phyloP scores from a whole-genome alignment of 441 rosid genomes.

The Populus hybrid region DNA sequence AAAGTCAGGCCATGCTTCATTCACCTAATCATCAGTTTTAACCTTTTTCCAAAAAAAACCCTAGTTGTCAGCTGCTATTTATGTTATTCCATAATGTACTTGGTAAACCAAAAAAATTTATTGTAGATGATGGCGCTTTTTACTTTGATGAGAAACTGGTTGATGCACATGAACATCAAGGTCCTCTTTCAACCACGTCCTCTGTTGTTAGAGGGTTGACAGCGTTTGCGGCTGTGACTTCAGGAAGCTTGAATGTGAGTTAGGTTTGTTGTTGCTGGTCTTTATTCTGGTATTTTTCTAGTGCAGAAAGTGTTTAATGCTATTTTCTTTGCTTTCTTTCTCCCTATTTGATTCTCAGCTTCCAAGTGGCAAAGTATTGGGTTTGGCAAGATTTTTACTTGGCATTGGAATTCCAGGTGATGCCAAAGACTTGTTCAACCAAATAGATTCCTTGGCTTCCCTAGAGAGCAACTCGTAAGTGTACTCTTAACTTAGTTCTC shows the following conservation, averaged over 20 bases:
- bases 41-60: no score
- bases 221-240: constrained; percentile 57
- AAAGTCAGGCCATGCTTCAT: background rate
- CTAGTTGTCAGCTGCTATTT: background rate
- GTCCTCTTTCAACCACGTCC: constrained; percentile 74
- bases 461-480: constrained; percentile 76
- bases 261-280: background rate
- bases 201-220: constrained; percentile 81
- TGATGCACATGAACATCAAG: constrained; percentile 45
- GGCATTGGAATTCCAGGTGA: constrained; percentile 86
- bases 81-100: background rate
- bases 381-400: constrained; percentile 85
- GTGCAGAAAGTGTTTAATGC: constrained; percentile 17
- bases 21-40: background rate
- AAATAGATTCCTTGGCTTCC: constrained; percentile 74
- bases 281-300: constrained; percentile 13
- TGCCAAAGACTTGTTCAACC: constrained; percentile 73
- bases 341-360: constrained; percentile 53
- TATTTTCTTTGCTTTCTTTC: constrained; percentile 16
- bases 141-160: constrained; percentile 76
- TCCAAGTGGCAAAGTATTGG: constrained; percentile 65
- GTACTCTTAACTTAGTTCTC: constrained; percentile 14
- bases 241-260: constrained; percentile 61
- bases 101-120: constrained; percentile 8
- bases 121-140: constrained; percentile 71